Evolutionary conservation across 2,329 filamentous ascomycete species (phyloP).

Genomic region (Pyrenophora seminiperda): DNA sequence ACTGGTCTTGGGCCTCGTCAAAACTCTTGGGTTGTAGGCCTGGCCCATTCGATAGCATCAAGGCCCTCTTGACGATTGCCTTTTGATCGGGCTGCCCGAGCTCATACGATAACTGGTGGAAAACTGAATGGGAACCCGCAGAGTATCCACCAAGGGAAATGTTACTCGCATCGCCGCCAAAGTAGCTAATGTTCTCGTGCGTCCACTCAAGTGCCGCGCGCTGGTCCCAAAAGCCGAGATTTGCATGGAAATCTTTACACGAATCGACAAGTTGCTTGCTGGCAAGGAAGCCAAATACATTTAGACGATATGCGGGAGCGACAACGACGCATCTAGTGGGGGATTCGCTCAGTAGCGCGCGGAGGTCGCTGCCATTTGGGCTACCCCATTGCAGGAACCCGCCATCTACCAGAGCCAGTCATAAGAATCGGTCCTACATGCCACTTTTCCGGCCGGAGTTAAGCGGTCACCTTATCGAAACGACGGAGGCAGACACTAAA

Average conservation of each 20-base stretch:
- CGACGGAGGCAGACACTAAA: slow-evolving; percentile 4
- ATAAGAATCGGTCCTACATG: slow-evolving; percentile 9
- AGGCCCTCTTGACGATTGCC: slow-evolving; percentile 56
- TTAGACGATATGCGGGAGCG: slow-evolving; percentile 62
- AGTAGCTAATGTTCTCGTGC: slow-evolving; percentile 56
- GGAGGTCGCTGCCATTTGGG: slow-evolving; percentile 55
- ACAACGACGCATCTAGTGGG: slow-evolving; percentile 56
- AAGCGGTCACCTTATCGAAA: slow-evolving; percentile 1
- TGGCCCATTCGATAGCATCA: slow-evolving; percentile 61
- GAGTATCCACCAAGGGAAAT: slow-evolving; percentile 63
- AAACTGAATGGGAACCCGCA: slow-evolving; percentile 61
- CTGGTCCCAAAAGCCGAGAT: slow-evolving; percentile 64
- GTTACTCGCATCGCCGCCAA: slow-evolving; percentile 57
- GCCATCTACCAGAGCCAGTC: slow-evolving; percentile 48
- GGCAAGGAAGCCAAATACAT: slow-evolving; percentile 62
- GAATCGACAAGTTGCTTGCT: slow-evolving; percentile 54
- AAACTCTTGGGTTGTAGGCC: slow-evolving; percentile 59
- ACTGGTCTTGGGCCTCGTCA: slow-evolving; percentile 57
- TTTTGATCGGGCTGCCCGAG: slow-evolving; percentile 55
- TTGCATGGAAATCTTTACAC: slow-evolving; percentile 46
- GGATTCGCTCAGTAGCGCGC: slow-evolving; percentile 57
- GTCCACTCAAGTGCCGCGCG: slow-evolving; percentile 62
- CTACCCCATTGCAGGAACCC: slow-evolving; percentile 63
- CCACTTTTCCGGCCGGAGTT: slow-evolving; percentile 4
- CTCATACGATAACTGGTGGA: slow-evolving; percentile 64